These are phyloP conservation scores for Nelumbo lutea DNA, from an alignment of 164 flowering plant genomes.

Conservation along the genomic window DNA sequence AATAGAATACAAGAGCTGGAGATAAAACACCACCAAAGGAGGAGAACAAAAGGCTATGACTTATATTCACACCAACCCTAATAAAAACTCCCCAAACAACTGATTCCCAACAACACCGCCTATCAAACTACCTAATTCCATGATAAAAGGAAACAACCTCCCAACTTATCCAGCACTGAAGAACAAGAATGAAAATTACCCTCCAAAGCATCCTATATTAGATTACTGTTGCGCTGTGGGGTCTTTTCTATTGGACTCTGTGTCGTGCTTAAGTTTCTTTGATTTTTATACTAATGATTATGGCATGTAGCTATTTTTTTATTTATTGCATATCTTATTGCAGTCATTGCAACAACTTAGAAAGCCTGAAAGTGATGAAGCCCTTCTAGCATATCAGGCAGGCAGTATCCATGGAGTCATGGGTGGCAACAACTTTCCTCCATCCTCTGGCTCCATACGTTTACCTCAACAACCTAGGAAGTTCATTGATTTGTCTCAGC, in stretches of 20 bases:
- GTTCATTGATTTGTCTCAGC: constrained; percentile 55
- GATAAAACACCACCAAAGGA: too few relatives aligned
- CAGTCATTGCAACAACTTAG: constrained; percentile 60
- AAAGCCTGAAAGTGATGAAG: constrained; percentile 78
- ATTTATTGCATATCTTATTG: constrained; percentile 9
- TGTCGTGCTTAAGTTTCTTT: background rate
- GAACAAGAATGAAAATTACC: background rate
- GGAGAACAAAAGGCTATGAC: too few relatives aligned
- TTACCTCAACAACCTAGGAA: constrained; percentile 59
- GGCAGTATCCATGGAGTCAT: constrained; percentile 55
- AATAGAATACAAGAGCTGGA: too few relatives aligned
- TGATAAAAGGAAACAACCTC: too few relatives aligned
- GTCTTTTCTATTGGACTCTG: background rate
- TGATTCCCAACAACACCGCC: too few relatives aligned
- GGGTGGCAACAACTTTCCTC: constrained; percentile 52
- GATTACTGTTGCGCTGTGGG: background rate
- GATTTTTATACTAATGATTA: background rate
- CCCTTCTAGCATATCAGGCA: constrained; percentile 64
- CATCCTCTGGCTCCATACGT: constrained; percentile 51
- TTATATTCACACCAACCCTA: too few relatives aligned
- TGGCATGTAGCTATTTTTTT: background rate
- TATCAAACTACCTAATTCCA: too few relatives aligned
- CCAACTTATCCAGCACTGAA: too few relatives aligned
- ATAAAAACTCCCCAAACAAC: too few relatives aligned
- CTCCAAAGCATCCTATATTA: background rate